Percentiles rank a stretch among this genome's conserved stretches.
Conservation (phyloP, 2,329 filamentous ascomycete species). For the Botrytis byssoidea region DNA sequence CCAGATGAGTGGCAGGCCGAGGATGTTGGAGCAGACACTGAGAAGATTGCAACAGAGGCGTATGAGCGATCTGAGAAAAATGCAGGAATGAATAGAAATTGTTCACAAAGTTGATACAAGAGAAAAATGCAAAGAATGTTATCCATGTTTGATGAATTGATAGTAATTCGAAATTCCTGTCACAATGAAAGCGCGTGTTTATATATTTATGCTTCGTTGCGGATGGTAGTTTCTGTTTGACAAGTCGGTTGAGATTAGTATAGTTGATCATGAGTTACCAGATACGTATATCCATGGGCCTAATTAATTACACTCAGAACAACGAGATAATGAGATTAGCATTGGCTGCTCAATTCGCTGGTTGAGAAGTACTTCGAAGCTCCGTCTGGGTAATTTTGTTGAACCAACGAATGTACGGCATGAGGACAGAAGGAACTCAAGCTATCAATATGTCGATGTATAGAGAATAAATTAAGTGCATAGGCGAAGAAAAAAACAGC, state of each 20-base stretch:
- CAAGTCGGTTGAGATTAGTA: neutral
- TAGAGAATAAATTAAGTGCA: neutral
- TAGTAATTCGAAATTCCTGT: neutral
- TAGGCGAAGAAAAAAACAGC: neutral
- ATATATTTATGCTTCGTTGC: neutral
- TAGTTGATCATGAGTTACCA: neutral
- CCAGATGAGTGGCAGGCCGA: slow-evolving; percentile 42
- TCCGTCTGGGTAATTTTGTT: neutral
- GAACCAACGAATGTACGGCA: neutral
- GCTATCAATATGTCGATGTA: neutral
- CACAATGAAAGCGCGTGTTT: neutral
- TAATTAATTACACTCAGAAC: neutral
- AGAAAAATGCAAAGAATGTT: neutral
- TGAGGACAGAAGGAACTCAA: neutral
- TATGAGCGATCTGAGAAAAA: slow-evolving; percentile 46
- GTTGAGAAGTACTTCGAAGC: neutral
- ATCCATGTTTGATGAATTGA: neutral
- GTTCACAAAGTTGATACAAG: neutral
- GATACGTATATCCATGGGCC: neutral
- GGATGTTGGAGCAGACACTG: slow-evolving; percentile 39
- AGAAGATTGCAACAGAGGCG: slow-evolving; percentile 40
- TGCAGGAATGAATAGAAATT: slow-evolving; percentile 24
- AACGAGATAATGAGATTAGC: neutral
- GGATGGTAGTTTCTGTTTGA: neutral
- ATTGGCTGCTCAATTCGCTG: neutral